phyloP scores from a whole-genome alignment of 495 filamentous ascomycete species.

The Penicillium tannophilum region DNA sequence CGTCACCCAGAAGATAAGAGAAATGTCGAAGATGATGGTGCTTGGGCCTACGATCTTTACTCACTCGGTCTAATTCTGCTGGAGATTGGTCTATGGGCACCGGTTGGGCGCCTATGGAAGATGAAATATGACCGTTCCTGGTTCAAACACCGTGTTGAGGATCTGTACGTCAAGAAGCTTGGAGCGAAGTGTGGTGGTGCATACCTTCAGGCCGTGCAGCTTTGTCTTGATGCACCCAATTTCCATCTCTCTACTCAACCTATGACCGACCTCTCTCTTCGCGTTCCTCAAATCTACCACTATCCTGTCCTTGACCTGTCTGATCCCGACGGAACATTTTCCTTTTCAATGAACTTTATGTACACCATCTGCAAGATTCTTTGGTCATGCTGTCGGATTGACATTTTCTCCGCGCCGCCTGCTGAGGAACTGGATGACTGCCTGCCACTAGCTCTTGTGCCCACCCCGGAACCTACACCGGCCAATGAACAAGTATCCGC shows the following conservation, averaged over 20 bases:
- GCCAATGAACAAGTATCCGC: constrained; percentile 26
- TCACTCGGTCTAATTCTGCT: constrained; percentile 80
- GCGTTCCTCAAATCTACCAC: constrained; percentile 49
- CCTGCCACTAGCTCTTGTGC: constrained; percentile 48
- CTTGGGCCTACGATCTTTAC: constrained; percentile 76
- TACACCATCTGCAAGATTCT: constrained; percentile 50
- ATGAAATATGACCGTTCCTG: constrained; percentile 63
- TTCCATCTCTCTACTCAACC: constrained; percentile 58
- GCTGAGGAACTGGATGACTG: constrained; percentile 50
- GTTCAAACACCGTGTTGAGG: constrained; percentile 65
- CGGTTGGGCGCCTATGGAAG: constrained; percentile 68
- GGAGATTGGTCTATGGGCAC: constrained; percentile 89
- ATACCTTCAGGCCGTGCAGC: constrained; percentile 80
- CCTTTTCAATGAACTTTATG: constrained; percentile 52
- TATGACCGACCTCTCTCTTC: constrained; percentile 47
- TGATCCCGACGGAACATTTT: constrained; percentile 48
- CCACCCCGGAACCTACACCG: constrained; percentile 35
- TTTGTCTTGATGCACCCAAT: constrained; percentile 77
- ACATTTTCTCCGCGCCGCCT: constrained; percentile 46
- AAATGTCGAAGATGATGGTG: constrained; percentile 51
- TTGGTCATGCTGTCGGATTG: constrained; percentile 48
- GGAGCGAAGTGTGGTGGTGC: constrained; percentile 72
- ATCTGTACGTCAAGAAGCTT: constrained; percentile 64
- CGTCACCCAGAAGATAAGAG: constrained; percentile 76
- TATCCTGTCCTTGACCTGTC: constrained; percentile 52